Base-by-base conservation (phyloP, 495 filamentous ascomycete genomes). In the Penicillium roqueforti region DNA sequence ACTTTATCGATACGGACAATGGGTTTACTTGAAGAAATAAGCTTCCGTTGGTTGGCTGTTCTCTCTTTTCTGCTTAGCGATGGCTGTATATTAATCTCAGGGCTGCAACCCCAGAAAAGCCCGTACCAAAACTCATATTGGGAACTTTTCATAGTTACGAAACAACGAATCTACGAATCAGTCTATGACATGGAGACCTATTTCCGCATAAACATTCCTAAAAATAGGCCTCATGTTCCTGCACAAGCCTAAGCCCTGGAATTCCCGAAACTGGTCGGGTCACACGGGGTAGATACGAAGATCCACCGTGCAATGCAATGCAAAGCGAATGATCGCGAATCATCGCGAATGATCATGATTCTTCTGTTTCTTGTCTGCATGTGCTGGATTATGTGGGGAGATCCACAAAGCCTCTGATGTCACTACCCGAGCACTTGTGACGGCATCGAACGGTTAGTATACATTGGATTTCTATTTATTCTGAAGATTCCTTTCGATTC, bases 1-100 rank as follows among this genome's bases (percentile, higher is more conserved):
- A 48, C 13, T 63, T 60, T 6, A 47, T 63, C 16, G 37, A 63
- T 41, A 28, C 41, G 0, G 53, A 55, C 11, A 51, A 47, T n/a
- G 44, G 45, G 10, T 51, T 42, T 26, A 16, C 50, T 4, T 52
- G n/a, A 39, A 37, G n/a, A 19, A 16, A 6, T 36, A 2, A 8
- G 6, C 6, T 16, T 16, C 28, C 9, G 9, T 29, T 29, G 10
- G 28, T 3, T 1, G 14, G n/a, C 1, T 36, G n/a, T 40, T 40
- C 8, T 22, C 22, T 37, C 4, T 8, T 19, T 38, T n/a, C n/a
- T n/a, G n/a, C 8, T 20, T 40, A 36, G 32, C 32, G 32, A 36
- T n/a, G 32, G n/a, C 32, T 36, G 14, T 36, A 36, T 36, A 36
- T 36, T 36, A 36, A 36, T 36, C n/a, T 36, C 32, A 36, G 32